Conservation (phyloP, 257 asterid species). For the Capsicum rhomboideum region DNA sequence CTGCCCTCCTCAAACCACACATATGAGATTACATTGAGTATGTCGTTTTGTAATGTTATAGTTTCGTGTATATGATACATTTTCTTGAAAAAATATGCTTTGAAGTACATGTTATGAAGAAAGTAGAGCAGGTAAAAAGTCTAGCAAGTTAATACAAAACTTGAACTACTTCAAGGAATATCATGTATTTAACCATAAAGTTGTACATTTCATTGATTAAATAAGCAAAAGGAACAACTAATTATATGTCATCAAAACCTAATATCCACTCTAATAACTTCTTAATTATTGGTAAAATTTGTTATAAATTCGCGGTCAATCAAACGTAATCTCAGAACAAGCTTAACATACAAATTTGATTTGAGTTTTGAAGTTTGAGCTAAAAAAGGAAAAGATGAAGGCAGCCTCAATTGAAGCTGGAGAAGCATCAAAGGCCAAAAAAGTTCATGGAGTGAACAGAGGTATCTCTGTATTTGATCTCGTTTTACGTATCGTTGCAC, state of each 20-base stretch:
- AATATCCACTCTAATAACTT: background rate
- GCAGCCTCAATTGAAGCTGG: conserved; percentile 22
- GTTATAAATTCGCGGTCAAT: background rate
- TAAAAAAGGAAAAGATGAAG: conserved; percentile 23
- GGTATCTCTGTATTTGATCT: conserved; percentile 48
- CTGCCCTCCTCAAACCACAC: background rate
- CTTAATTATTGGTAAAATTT: background rate
- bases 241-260: background rate
- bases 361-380: background rate
- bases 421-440: conserved; percentile 3
- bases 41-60: background rate
- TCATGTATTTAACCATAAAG: background rate
- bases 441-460: conserved; percentile 16
- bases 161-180: background rate
- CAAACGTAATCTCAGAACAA: background rate
- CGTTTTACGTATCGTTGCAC: conserved; percentile 45
- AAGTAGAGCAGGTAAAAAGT: background rate
- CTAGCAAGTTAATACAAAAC: background rate
- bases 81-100: background rate
- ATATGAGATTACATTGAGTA: background rate
- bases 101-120: background rate
- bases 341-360: background rate
- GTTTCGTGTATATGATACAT: background rate
- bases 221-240: background rate
- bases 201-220: background rate